Base-by-base conservation (phyloP, 768 basidiomycete genomes). In the Boletus coccyginus region DNA sequence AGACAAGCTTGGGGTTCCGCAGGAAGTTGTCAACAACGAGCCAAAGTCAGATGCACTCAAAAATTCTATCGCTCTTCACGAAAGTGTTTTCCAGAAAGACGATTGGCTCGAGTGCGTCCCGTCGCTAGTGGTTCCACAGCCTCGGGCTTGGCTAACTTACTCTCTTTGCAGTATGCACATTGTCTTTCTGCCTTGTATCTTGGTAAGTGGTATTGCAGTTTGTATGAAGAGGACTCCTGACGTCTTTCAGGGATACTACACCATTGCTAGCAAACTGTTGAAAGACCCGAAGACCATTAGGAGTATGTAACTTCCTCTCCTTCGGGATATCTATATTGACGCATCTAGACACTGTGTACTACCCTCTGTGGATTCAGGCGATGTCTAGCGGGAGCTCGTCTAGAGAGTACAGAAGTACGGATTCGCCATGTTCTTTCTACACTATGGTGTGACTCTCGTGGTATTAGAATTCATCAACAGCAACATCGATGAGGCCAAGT, bases 101-200 rank as follows among this genome's bases (percentile, higher is more conserved):
- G 45, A 56, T 41, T 56, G 53, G 31, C 52, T 55, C 3, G 55
- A 55, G 55, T 56, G 31, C 29, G 52, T 54, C 27, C 14, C 5
- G 6, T 6, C 27, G 4, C 33, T 5, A 19, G 5, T 24, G 29
- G 6, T 45, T 12, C 5, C 27, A 11, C n/a, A 0, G 8, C 19
- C 14, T n/a, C 21, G 12, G 9, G 1, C 5, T 39, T 38, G n/a
- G 27, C 9, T 54, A 24, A 55, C 11, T 2, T 3, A 27, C 4
- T 32, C 3, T n/a, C 24, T 17, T 5, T 21, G 5, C 43, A 56
- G 55, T 24, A 21, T 39, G 5, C 52, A 54, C 5, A 54, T 56
- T 17, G 14, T 45, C 16, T 38, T 56, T 24, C n/a, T 46, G 2
- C 55, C 55, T 46, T 53, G 55, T 12, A 54, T 56, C 32, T 24